Conservation (phyloP, 768 basidiomycete genomes). For the Calvatia gigantea region DNA sequence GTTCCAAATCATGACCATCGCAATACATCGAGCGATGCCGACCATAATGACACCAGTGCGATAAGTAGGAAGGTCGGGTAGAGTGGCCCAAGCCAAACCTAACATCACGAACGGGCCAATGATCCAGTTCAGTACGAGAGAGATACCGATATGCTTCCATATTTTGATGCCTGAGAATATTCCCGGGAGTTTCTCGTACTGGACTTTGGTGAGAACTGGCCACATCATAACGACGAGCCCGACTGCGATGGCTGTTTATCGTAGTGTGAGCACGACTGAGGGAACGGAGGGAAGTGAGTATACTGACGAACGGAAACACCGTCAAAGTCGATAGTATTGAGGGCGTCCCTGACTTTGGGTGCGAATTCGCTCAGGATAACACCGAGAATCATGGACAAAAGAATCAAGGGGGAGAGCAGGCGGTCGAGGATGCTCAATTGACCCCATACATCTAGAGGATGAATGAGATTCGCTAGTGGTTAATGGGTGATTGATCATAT, state of each 20-base stretch:
- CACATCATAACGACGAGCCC: slow-evolving; percentile 89
- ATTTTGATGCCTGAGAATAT: slow-evolving; percentile 50
- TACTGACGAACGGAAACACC: slow-evolving; percentile 76
- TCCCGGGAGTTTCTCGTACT: slow-evolving; percentile 65
- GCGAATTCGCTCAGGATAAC: slow-evolving; percentile 65
- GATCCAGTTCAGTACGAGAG: slow-evolving; percentile 71
- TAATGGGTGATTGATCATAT: too few relatives aligned
- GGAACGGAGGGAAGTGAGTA: too few relatives aligned
- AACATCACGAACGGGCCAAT: too few relatives aligned
- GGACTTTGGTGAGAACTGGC: slow-evolving; percentile 75
- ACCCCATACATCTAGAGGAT: neutral
- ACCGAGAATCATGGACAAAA: slow-evolving; percentile 9
- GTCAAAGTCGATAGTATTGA: slow-evolving; percentile 61
- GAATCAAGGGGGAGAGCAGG: slow-evolving; percentile 30
- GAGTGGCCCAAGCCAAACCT: slow-evolving; percentile 85
- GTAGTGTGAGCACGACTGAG: neutral
- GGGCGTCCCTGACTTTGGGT: slow-evolving; percentile 55
- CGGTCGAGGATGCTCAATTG: neutral
- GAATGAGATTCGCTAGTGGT: too few relatives aligned
- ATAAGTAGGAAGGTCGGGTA: slow-evolving; percentile 75
- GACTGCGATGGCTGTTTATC: slow-evolving; percentile 82
- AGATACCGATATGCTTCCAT: slow-evolving; percentile 69
- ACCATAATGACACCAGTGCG: slow-evolving; percentile 82
- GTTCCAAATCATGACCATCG: slow-evolving; percentile 86
- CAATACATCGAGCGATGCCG: slow-evolving; percentile 69